A percentile compares a stretch with the other conserved stretches of the same genome.
Conservation (phyloP, 306 rosid genomes). For the Spatholobus suberectus region DNA sequence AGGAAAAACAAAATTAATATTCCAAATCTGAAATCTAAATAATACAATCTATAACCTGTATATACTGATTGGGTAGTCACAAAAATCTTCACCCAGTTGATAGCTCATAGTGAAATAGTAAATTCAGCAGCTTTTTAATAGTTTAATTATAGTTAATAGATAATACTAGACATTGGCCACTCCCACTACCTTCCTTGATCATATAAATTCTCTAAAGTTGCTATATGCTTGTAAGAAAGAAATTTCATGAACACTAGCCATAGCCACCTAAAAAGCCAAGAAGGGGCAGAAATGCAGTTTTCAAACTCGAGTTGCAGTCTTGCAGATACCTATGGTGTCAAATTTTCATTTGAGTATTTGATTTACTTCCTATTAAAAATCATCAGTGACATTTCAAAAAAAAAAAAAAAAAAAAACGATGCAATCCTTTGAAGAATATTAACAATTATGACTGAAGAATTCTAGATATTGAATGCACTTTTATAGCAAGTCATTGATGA, state of each 20-base stretch:
- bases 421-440: not conserved
- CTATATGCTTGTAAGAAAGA: not conserved
- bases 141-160: constrained; percentile 8
- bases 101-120: not conserved
- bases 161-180: not conserved
- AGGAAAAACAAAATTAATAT: constrained; percentile 16
- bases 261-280: constrained; percentile 8
- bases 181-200: constrained; percentile 1
- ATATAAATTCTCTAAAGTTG: constrained; percentile 15
- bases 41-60: constrained; percentile 3
- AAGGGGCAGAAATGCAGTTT: not conserved
- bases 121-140: constrained; percentile 20
- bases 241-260: not conserved
- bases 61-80: not conserved
- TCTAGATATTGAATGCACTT: not conserved
- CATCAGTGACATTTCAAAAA: not conserved
- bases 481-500: not conserved
- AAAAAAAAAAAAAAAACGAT: not conserved
- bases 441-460: not conserved
- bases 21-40: not conserved
- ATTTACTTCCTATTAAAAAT: not conserved
- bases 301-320: not conserved
- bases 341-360: not conserved
- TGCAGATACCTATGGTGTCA: not conserved
- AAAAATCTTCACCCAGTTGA: not conserved